Base-by-base conservation (phyloP, 2,329 filamentous ascomycete genomes). In the Elsinoe batatas region DNA sequence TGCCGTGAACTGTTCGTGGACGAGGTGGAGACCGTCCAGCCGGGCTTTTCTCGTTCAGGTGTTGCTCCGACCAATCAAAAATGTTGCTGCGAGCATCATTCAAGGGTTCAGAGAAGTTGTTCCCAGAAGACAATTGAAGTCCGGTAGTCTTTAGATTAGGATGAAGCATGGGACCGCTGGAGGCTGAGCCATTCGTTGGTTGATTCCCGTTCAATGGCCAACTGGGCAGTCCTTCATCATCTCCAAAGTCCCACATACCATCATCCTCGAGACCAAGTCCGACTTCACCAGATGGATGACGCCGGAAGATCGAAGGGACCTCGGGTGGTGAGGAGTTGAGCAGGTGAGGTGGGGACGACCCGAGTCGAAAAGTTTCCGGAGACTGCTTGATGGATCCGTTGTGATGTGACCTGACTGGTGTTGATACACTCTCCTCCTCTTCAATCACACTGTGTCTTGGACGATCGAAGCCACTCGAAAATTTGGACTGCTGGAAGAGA, bases 21-120 rank as follows among this genome's bases (percentile, higher is more conserved):
- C 87, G 79, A 44, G 77, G 76, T n/a, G 78, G 78, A 37, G 77
- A 76, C 26, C 79, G 79, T 58, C 77, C 79, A 13, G 72, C 70
- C 46, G 84, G 80, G 53, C 75, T 71, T 69, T 82, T 85, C 56
- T 87, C 84, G 57, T 80, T 74, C 5, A 74, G 71, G 22, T 79
- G 71, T 12, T 84, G 77, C 67, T 91, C 87, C 47, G 83, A 82
- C 85, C 85, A 89, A 67, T 91, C 87, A 63, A 91, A 91, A 2
- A 91, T 74, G 61, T 79, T 90, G 67, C 84, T 87, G 58, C 74
- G 77, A 44, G 69, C 70, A 57, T 70, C 72, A 60, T 65, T 35
- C 20, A 15, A 6, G 5, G 15, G 32, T 8, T 44, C 53, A 26
- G 53, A 37, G 13, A 55, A 46, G 17, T 46, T 42, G 15, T 46